A percentile compares a stretch with the other conserved stretches of the same genome.
phyloP scores from a whole-genome alignment of 495 filamentous ascomycete genomes.

The Jackrogersella multiformis region DNA sequence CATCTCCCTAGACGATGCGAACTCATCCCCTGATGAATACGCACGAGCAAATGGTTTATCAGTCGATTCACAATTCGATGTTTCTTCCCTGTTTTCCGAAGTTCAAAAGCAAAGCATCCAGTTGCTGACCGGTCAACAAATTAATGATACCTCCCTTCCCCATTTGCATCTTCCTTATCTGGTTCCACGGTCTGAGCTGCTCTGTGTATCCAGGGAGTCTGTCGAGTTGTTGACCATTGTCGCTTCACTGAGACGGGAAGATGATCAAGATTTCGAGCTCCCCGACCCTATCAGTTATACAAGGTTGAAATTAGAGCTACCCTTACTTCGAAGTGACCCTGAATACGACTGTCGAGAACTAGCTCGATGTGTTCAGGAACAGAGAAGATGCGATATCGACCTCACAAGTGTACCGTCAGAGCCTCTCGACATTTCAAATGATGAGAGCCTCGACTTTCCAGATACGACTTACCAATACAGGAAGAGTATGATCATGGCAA shows the following conservation, averaged over 20 bases:
- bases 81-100: constrained; percentile 9
- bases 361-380: constrained; percentile 44
- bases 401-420: constrained; percentile 59
- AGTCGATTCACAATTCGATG: constrained; percentile 44
- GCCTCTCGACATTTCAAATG: constrained; percentile 54
- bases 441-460: constrained; percentile 62
- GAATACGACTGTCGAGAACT: constrained; percentile 55
- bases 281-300: constrained; percentile 14
- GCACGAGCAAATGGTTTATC: constrained; percentile 53
- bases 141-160: constrained; percentile 40
- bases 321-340: constrained; percentile 60
- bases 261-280: constrained; percentile 21
- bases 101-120: constrained; percentile 15
- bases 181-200: constrained; percentile 40
- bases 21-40: constrained; percentile 49
- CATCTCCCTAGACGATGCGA: constrained; percentile 18
- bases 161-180: constrained; percentile 35
- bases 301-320: constrained; percentile 60
- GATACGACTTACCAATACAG: constrained; percentile 43
- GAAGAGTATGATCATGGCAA: constrained; percentile 29
- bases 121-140: not conserved
- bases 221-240: constrained; percentile 38
- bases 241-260: constrained; percentile 24
- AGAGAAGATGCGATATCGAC: constrained; percentile 45
- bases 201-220: constrained; percentile 39